Conservation (phyloP, 805 yeast genomes). For the Nakazawaea peltata region DNA sequence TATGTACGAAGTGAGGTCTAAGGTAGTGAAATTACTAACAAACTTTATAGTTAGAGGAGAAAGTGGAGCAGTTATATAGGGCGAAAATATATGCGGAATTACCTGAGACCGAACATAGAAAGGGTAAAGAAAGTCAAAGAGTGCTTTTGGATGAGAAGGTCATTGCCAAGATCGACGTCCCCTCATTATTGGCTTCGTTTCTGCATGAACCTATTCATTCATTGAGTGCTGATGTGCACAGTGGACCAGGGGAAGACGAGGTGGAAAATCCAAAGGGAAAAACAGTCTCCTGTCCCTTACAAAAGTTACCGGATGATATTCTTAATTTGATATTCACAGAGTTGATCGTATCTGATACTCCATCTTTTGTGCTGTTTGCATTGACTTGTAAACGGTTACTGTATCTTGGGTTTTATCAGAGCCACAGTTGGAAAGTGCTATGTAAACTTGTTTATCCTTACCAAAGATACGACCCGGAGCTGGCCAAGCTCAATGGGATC, state of each 20-base stretch:
- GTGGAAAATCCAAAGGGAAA: too few relatives aligned
- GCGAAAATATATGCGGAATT: conserved; percentile 30
- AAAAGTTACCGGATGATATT: conserved; percentile 49
- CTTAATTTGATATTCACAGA: conserved; percentile 41
- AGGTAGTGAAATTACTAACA: conserved; percentile 1
- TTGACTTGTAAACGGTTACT: conserved; percentile 52
- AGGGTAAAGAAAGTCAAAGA: conserved; percentile 1
- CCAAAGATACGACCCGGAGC: conserved; percentile 43
- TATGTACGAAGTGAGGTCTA: conserved; percentile 19
- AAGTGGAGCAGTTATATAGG: conserved; percentile 65
- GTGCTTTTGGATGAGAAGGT: conserved; percentile 23
- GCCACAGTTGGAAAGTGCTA: conserved; percentile 41
- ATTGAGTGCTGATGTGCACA: conserved; percentile 19
- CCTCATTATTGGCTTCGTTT: conserved; percentile 28
- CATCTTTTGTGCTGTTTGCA: conserved; percentile 58
- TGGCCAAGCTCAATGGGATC: conserved; percentile 29
- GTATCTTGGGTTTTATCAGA: conserved; percentile 45
- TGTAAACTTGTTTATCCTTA: conserved; percentile 42
- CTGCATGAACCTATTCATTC: conserved; percentile 18
- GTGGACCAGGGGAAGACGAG: not conserved
- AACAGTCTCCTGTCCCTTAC: conserved; percentile 35
- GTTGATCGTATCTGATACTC: conserved; percentile 41
- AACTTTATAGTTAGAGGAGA: conserved; percentile 19
- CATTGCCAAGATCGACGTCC: conserved; percentile 34
- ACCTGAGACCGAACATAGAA: conserved; percentile 14